Percentiles rank a stretch among this genome's conserved stretches.
Conservation (phyloP, 805 yeast genomes). For the Grigorovia jiainica region DNA sequence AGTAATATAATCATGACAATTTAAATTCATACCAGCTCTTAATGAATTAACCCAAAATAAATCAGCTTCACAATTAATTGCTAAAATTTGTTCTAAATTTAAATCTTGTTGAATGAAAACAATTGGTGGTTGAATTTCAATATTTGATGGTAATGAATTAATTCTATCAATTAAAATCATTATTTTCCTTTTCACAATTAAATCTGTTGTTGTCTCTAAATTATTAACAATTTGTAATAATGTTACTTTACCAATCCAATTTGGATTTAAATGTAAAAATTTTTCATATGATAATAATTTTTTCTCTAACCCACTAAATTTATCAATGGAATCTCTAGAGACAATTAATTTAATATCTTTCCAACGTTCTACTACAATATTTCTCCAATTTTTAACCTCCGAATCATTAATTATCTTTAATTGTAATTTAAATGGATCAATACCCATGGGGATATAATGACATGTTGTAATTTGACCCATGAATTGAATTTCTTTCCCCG, state of each 20-base stretch:
- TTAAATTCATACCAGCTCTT: conserved; percentile 94
- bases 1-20: conserved; percentile 88
- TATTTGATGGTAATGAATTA: conserved; percentile 62
- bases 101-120: conserved; percentile 82
- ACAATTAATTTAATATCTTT: conserved; percentile 57
- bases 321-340: conserved; percentile 80
- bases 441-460: conserved; percentile 67
- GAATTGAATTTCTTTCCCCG: conserved; percentile 43
- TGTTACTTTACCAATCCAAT: conserved; percentile 56
- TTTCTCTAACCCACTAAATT: conserved; percentile 78
- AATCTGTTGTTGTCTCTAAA: conserved; percentile 46
- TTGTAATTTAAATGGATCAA: conserved; percentile 55
- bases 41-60: conserved; percentile 80
- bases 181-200: conserved; percentile 61
- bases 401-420: conserved; percentile 37
- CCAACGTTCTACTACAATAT: conserved; percentile 74
- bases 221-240: conserved; percentile 67
- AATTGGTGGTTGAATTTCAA: conserved; percentile 73
- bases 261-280: conserved; percentile 64
- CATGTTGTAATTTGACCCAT: conserved; percentile 49
- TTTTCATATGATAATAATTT: conserved; percentile 80
- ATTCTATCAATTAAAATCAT: conserved; percentile 74
- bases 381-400: conserved; percentile 55
- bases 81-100: conserved; percentile 81
- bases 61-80: conserved; percentile 77